Evolutionary conservation across 2,329 filamentous ascomycete species (phyloP).

Genomic region (Trichophyton simii): DNA sequence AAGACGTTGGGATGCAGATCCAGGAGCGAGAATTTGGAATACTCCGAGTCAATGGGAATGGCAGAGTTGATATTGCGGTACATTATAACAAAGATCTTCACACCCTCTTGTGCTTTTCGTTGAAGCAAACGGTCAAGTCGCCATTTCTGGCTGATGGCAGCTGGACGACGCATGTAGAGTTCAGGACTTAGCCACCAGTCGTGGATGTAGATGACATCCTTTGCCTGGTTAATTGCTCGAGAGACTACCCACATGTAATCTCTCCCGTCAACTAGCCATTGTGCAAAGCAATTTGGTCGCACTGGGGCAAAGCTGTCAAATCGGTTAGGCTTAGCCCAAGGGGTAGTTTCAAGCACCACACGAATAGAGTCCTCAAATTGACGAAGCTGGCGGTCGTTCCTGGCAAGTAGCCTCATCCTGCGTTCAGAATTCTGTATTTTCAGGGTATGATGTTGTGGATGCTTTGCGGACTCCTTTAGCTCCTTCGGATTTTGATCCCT

Average conservation of each 20-base stretch:
- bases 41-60: slow-evolving; percentile 94
- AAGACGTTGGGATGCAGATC: slow-evolving; percentile 97
- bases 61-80: slow-evolving; percentile 91
- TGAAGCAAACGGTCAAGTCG: slow-evolving; percentile 78
- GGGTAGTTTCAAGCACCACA: slow-evolving; percentile 69
- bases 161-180: slow-evolving; percentile 69
- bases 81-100: slow-evolving; percentile 86
- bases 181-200: slow-evolving; percentile 95
- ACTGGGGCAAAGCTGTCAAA: slow-evolving; percentile 88
- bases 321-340: slow-evolving; percentile 71
- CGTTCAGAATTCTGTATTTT: slow-evolving; percentile 85
- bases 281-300: slow-evolving; percentile 70
- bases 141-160: slow-evolving; percentile 72
- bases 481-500: slow-evolving; percentile 42
- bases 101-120: slow-evolving; percentile 75
- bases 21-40: slow-evolving; percentile 90
- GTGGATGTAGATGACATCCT: slow-evolving; percentile 87
- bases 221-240: slow-evolving; percentile 73
- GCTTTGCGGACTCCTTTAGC: slow-evolving; percentile 48
- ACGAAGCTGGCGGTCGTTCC: slow-evolving; percentile 74
- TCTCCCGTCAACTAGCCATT: slow-evolving; percentile 94
- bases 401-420: slow-evolving; percentile 78
- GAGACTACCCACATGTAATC: slow-evolving; percentile 96
- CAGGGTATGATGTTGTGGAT: slow-evolving; percentile 66
- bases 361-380: slow-evolving; percentile 91